These are phyloP conservation scores for Neurospora sp. DNA, from an alignment of 495 filamentous ascomycete genomes.

Conservation along the genomic window DNA sequence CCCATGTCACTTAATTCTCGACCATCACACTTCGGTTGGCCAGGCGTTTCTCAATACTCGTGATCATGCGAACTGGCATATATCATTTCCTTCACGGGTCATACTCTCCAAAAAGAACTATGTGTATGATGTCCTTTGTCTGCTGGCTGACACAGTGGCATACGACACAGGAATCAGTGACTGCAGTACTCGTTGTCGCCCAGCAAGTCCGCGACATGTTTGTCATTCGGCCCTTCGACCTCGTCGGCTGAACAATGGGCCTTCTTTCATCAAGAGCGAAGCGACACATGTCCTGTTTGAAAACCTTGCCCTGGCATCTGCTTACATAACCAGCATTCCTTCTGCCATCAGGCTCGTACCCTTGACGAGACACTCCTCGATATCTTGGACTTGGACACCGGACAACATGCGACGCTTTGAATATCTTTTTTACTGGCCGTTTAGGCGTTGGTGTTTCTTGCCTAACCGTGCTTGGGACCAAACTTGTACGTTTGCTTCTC, in stretches of 20 bases:
- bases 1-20: background rate
- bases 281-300: background rate
- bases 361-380: background rate
- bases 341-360: background rate
- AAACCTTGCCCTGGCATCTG: background rate
- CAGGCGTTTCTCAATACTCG: background rate
- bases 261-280: background rate
- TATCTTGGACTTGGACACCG: background rate
- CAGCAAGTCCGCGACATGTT: background rate
- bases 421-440: background rate
- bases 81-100: background rate
- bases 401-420: background rate
- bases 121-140: background rate
- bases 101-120: background rate
- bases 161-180: background rate
- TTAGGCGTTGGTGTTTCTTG: background rate
- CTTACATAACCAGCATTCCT: background rate
- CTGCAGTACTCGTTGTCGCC: background rate
- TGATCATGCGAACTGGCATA: background rate
- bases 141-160: background rate
- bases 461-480: background rate
- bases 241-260: background rate
- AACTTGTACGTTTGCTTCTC: background rate
- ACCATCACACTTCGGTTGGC: background rate
- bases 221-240: background rate